These are phyloP conservation scores for Rhodotorula graminis DNA, from an alignment of 768 basidiomycete species.

Conservation along the genomic window DNA sequence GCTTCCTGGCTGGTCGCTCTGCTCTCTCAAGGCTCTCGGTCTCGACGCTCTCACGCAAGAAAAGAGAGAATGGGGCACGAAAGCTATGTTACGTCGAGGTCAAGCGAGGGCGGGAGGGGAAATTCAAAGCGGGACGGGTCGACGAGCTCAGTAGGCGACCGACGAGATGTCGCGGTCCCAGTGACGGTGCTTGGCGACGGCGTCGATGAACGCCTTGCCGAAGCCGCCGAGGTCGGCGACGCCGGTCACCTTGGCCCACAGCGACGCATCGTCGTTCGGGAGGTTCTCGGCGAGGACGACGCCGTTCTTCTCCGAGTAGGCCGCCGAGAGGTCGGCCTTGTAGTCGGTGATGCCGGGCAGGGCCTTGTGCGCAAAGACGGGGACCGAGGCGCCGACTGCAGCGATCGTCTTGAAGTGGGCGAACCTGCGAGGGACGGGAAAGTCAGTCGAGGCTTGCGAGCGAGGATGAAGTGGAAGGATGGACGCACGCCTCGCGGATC, in stretches of 20 bases:
- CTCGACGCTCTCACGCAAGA: too few relatives aligned
- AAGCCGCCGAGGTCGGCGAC: constrained; percentile 45
- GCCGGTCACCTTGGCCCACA: constrained; percentile 38
- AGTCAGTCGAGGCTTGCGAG: neutral
- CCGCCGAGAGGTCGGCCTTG: constrained; percentile 41
- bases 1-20: too few relatives aligned
- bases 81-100: too few relatives aligned
- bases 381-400: constrained; percentile 57
- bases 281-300: constrained; percentile 46
- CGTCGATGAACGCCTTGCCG: constrained; percentile 45
- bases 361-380: constrained; percentile 47
- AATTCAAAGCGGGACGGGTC: too few relatives aligned
- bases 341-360: constrained; percentile 46
- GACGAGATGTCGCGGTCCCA: constrained; percentile 41
- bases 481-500: constrained; percentile 54
- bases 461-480: neutral
- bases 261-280: constrained; percentile 20
- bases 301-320: constrained; percentile 44
- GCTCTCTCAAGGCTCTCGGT: too few relatives aligned
- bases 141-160: constrained; percentile 7
- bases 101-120: neutral
- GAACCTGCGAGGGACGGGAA: constrained; percentile 56
- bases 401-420: constrained; percentile 80
- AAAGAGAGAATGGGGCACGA: too few relatives aligned
- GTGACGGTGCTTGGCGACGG: constrained; percentile 48